phyloP scores from a whole-genome alignment of 2,329 filamentous ascomycete genomes.

The Penicillium sp. region DNA sequence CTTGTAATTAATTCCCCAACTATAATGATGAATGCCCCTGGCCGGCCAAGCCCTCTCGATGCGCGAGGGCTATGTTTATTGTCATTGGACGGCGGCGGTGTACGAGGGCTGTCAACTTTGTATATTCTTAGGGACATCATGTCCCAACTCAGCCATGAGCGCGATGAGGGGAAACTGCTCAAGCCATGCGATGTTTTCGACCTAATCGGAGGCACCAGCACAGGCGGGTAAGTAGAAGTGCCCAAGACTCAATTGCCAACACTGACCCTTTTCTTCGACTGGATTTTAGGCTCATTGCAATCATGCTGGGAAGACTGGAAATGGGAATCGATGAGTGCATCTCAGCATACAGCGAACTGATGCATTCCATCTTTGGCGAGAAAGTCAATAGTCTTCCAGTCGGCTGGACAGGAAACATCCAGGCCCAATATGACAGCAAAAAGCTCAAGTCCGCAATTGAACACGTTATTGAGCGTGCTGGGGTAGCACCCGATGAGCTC shows the following conservation, averaged over 20 bases:
- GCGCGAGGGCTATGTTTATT: too few relatives aligned
- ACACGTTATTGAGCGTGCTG: conserved; percentile 8
- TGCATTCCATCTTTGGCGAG: conserved; percentile 25
- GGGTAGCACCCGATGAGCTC: conserved; percentile 1
- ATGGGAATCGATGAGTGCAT: conserved; percentile 36
- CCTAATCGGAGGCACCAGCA: conserved; percentile 20
- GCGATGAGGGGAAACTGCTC: conserved; percentile 11
- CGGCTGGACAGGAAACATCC: conserved; percentile 9
- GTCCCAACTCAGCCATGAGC: conserved; percentile 25
- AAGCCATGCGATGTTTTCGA: conserved; percentile 22
- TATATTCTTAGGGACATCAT: conserved; percentile 36
- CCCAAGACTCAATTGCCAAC: background rate
- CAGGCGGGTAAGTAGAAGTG: conserved; percentile 24
- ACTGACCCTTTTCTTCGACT: background rate
- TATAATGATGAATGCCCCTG: background rate
- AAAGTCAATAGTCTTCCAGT: conserved; percentile 8
- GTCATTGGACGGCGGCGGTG: conserved; percentile 38
- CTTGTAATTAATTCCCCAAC: background rate
- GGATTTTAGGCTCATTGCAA: conserved; percentile 31
- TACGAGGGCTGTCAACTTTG: conserved; percentile 38
- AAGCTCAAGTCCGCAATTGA: conserved; percentile 10
- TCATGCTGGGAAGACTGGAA: conserved; percentile 37
- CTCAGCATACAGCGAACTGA: conserved; percentile 25
- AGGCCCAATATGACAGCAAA: conserved; percentile 11
- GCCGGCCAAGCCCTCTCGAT: conserved; percentile 5